Evolutionary conservation across 177 flowering plant species (phyloP), one percentile per base, ranked within the genome.

Genomic region (Vitis hybrid): DNA sequence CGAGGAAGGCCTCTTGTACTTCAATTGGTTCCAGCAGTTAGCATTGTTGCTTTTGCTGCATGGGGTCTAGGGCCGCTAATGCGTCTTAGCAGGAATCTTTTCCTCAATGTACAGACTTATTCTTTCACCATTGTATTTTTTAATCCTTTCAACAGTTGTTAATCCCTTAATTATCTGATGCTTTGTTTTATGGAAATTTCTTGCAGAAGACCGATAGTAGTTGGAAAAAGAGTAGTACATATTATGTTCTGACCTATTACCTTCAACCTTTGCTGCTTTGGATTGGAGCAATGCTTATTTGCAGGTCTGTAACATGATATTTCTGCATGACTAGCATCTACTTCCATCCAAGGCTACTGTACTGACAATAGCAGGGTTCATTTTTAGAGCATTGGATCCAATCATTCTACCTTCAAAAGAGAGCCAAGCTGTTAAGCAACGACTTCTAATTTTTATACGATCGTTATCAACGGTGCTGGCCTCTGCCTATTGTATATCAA

Each of bases 251-350:
- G 81, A 76, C 82, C 48, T 90, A 92, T n/a, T 96, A 90, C 76
- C 66, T 96, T 69, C 97, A 85, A 81, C 97, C 99, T 34, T 65
- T 93, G 77, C 83, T 96, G 66, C 75, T 96, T 15, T 96, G 99
- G 99, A 77, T 83, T 76, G 99, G 95, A 71, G 91, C 92, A 66
- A 82, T 81, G 65, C 88, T 96, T 18, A 67, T 88, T 68, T 96
- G 99, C 97, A 92, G 97, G 99, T 72, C 18, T 68, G 7, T n/a
- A 22, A 51, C 62, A 19, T 56, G 10, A 20, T 19, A n/a, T 50
- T 61, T 66, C 48, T 66, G 34, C 56, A 50, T 62, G 15, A 8
- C 11, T 29, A 59, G 53, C 29, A 20, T 45, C 18, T 19, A 8
- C 57, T 19, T 13, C 62, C 18, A 26, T 45, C 18, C 55, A 63